phyloP scores from a whole-genome alignment of 2,329 filamentous ascomycete species.

The Stenocarpella maydis region DNA sequence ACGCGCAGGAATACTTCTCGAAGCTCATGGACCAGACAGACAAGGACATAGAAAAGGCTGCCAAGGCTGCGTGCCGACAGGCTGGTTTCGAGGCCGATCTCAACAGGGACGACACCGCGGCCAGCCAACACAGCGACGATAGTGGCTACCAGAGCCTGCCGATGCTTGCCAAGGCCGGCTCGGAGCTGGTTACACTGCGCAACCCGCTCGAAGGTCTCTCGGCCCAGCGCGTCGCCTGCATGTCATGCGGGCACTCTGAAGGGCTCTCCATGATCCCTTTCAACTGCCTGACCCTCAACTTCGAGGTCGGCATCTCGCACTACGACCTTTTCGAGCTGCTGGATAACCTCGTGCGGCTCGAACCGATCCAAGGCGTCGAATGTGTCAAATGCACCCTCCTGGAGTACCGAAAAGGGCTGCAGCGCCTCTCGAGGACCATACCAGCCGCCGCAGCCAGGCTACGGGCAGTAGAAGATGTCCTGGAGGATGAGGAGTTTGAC shows the following conservation, averaged over 20 bases:
- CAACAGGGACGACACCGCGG: slow-evolving; percentile 51
- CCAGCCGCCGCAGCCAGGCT: slow-evolving; percentile 65
- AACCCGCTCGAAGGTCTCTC: slow-evolving; percentile 90
- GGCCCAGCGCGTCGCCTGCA: slow-evolving; percentile 89
- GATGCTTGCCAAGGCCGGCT: slow-evolving; percentile 46
- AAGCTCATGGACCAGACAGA: slow-evolving; percentile 88
- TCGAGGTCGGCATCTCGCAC: slow-evolving; percentile 67
- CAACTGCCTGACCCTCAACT: slow-evolving; percentile 88
- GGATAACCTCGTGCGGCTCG: slow-evolving; percentile 84
- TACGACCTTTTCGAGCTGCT: slow-evolving; percentile 82
- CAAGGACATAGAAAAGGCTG: slow-evolving; percentile 71
- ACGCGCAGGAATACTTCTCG: slow-evolving; percentile 96
- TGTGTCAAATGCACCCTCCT: slow-evolving; percentile 90
- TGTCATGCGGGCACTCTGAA: slow-evolving; percentile 84
- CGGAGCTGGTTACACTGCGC: slow-evolving; percentile 52
- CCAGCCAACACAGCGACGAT: slow-evolving; percentile 63
- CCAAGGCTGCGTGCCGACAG: slow-evolving; percentile 43
- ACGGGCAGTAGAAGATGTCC: slow-evolving; percentile 70
- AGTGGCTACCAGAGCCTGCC: slow-evolving; percentile 63
- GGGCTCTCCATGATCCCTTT: slow-evolving; percentile 91
- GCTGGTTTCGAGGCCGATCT: slow-evolving; percentile 52
- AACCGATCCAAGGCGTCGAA: slow-evolving; percentile 87
- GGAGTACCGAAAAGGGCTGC: slow-evolving; percentile 58
- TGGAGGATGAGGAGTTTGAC: slow-evolving; percentile 83
- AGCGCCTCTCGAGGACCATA: slow-evolving; percentile 60